phyloP scores from a whole-genome alignment of 2,329 filamentous ascomycete genomes.

The Aspergillus texensis region DNA sequence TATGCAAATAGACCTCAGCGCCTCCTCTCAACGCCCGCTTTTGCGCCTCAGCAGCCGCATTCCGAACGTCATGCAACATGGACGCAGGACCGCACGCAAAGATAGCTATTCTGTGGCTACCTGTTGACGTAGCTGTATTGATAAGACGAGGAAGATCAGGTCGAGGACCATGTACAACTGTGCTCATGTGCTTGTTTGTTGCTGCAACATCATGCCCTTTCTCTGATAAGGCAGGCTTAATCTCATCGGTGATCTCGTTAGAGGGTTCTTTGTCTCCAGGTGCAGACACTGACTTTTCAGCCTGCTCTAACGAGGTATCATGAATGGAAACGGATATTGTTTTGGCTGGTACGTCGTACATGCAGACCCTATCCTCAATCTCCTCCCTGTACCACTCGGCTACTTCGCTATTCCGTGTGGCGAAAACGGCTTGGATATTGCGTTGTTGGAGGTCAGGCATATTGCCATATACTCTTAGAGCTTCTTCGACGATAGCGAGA shows the following conservation, averaged over 20 bases:
- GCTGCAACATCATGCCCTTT: neutral
- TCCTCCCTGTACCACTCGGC: constrained; percentile 18
- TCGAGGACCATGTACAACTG: constrained; percentile 20
- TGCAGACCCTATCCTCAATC: constrained; percentile 6
- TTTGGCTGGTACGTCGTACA: constrained; percentile 4
- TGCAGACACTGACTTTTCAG: neutral
- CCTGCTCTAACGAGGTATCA: constrained; percentile 11
- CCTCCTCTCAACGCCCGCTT: constrained; percentile 35
- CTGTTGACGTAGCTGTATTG: constrained; percentile 11
- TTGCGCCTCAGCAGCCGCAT: constrained; percentile 51
- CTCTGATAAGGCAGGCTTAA: neutral
- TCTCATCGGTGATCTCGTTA: neutral
- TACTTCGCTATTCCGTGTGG: constrained; percentile 3
- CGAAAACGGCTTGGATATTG: constrained; percentile 18
- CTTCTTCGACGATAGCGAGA: constrained; percentile 52
- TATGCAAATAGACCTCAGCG: constrained; percentile 49
- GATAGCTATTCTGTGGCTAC: constrained; percentile 25
- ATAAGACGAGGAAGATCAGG: constrained; percentile 36
- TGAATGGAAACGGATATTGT: constrained; percentile 21
- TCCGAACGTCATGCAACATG: constrained; percentile 53
- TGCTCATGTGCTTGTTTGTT: neutral
- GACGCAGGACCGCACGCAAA: constrained; percentile 49
- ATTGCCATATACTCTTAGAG: constrained; percentile 17
- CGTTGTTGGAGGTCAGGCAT: neutral
- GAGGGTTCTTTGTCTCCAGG: neutral